Percentiles rank a stretch among this genome's conserved stretches.
Evolutionary conservation across 2,329 filamentous ascomycete species (phyloP).

Genomic region (Huntiella bhutanensis): DNA sequence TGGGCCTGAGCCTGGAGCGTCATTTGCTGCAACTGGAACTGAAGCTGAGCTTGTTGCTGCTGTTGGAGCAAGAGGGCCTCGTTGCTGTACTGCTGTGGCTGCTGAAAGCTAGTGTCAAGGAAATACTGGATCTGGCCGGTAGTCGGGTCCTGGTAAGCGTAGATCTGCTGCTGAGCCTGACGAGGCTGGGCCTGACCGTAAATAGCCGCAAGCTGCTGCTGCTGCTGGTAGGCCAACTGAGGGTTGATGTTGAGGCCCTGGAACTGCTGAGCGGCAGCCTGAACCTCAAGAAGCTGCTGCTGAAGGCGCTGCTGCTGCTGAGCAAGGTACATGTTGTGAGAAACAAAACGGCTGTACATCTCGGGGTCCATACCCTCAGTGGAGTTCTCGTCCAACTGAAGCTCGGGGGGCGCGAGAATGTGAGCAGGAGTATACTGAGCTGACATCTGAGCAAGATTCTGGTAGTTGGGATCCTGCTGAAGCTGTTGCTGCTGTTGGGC

Average conservation of each 20-base stretch:
- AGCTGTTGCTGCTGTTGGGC: conserved; percentile 13
- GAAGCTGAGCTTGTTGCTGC: conserved; percentile 25
- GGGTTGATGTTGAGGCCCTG: conserved; percentile 53
- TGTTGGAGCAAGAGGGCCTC: conserved; percentile 22
- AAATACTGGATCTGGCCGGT: conserved; percentile 73
- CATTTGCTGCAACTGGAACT: conserved; percentile 25
- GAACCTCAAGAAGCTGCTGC: conserved; percentile 74
- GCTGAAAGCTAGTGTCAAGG: conserved; percentile 44
- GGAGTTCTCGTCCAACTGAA: conserved; percentile 51
- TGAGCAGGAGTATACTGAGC: conserved; percentile 66
- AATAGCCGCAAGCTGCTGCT: conserved; percentile 24
- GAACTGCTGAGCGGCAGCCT: conserved; percentile 66
- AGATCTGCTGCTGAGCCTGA: conserved; percentile 12
- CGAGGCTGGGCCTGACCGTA: conserved; percentile 21
- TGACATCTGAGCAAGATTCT: conserved; percentile 17
- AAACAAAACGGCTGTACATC: conserved; percentile 72
- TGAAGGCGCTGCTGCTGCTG: conserved; percentile 91
- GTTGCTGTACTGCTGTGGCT: conserved; percentile 15
- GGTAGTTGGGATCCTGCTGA: conserved; percentile 17
- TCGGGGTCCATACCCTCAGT: conserved; percentile 67
- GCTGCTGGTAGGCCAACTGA: conserved; percentile 30
- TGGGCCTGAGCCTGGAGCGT: conserved; percentile 13
- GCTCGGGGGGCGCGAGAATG: conserved; percentile 63
- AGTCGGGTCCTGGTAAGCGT: conserved; percentile 69
- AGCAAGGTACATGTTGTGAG: conserved; percentile 78